phyloP scores from a whole-genome alignment of 352 stramenopile species.

The Globisporangium polare region DNA sequence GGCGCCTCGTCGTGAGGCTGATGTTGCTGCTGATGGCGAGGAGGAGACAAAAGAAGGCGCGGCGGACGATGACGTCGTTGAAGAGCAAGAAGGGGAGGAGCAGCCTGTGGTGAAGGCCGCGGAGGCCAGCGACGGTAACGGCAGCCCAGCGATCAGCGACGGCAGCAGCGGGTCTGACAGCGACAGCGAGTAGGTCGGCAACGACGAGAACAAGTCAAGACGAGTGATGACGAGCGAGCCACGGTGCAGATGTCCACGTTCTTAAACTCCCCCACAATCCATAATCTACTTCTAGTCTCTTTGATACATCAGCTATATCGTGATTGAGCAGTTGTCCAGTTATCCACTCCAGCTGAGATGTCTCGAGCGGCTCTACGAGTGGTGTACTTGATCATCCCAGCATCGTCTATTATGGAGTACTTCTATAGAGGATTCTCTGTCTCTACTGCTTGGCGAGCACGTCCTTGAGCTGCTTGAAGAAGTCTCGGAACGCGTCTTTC shows the following conservation, averaged over 20 bases:
- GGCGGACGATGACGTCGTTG: slow-evolving; percentile 13
- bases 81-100: background rate
- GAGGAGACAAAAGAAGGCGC: slow-evolving; percentile 44
- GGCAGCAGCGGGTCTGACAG: slow-evolving; percentile 51
- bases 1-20: background rate
- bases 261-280: background rate
- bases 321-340: too few species aligned
- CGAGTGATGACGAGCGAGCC: background rate
- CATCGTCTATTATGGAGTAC: too few species aligned
- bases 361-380: too few species aligned
- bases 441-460: background rate
- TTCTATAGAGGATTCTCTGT: too few species aligned
- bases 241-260: background rate
- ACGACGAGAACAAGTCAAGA: background rate
- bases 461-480: slow-evolving; percentile 49
- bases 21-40: slow-evolving; percentile 20
- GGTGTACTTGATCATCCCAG: too few species aligned
- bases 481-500: slow-evolving; percentile 68
- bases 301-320: too few species aligned
- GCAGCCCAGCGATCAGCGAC: slow-evolving; percentile 64
- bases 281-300: background rate
- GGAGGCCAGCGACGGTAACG: slow-evolving; percentile 25
- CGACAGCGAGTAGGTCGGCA: slow-evolving; percentile 49
- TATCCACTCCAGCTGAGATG: too few species aligned
- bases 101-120: slow-evolving; percentile 3